A percentile compares a stretch with the other conserved stretches of the same genome.
phyloP scores from a whole-genome alignment of 2,329 filamentous ascomycete species.

The Aschersonia sp. region DNA sequence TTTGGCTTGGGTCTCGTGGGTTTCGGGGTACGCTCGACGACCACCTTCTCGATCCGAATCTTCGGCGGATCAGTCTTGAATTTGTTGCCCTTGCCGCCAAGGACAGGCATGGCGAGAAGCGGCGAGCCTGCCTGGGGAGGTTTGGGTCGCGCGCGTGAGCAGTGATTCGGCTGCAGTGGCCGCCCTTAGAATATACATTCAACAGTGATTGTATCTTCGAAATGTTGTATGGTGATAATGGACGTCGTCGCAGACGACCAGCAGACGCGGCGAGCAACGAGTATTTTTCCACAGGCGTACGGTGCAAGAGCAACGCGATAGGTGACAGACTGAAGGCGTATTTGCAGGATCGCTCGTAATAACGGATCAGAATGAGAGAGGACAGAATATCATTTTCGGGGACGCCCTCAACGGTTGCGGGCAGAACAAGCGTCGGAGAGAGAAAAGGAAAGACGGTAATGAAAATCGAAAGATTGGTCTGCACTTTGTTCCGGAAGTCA shows the following conservation, averaged over 20 bases:
- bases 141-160: not conserved
- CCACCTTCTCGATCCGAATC: constrained; percentile 38
- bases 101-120: constrained; percentile 19
- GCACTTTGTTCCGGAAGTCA: too few relatives aligned
- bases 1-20: constrained; percentile 23
- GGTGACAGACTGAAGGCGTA: not conserved
- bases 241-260: constrained; percentile 1
- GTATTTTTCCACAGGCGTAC: not conserved
- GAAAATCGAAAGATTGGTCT: too few relatives aligned
- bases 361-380: too few relatives aligned
- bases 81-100: constrained; percentile 29
- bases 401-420: too few relatives aligned
- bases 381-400: too few relatives aligned
- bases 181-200: too few relatives aligned
- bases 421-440: too few relatives aligned
- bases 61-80: constrained; percentile 35
- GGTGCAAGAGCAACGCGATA: not conserved
- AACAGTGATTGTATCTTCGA: too few relatives aligned
- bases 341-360: too few relatives aligned
- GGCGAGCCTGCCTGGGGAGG: not conserved
- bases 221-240: too few relatives aligned
- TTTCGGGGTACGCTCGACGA: constrained; percentile 22
- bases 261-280: not conserved
- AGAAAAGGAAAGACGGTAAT: too few relatives aligned
- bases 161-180: not conserved